A percentile compares a stretch with the other conserved stretches of the same genome.
These are phyloP conservation scores for Yamadazyma laniorum DNA, from an alignment of 805 yeast species.

Conservation along the genomic window DNA sequence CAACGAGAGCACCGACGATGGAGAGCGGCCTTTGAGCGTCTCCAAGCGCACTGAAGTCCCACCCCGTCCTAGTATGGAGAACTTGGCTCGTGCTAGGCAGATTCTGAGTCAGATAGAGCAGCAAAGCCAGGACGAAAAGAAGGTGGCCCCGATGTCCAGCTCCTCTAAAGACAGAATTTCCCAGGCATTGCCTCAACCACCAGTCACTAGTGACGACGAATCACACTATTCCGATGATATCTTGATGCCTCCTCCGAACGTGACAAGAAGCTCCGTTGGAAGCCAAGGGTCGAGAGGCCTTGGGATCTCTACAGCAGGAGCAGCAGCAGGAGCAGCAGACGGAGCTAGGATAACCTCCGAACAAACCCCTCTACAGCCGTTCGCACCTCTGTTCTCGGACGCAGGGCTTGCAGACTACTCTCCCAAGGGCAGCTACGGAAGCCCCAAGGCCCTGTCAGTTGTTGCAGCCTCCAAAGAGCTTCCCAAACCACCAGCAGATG, in stretches of 20 bases:
- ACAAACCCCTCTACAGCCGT: not conserved
- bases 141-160: not conserved
- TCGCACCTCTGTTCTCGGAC: not conserved
- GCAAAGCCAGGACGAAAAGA: not conserved
- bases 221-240: conserved; percentile 12
- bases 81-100: conserved; percentile 23
- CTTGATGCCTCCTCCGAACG: not conserved
- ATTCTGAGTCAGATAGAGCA: conserved; percentile 17
- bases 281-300: not conserved
- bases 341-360: not conserved
- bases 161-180: conserved; percentile 7
- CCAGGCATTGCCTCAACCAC: conserved; percentile 15
- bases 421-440: conserved; percentile 3
- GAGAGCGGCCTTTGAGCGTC: conserved; percentile 1
- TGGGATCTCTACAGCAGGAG: not conserved
- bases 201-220: conserved; percentile 9
- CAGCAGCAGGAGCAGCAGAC: not conserved
- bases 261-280: not conserved
- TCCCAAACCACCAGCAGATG: conserved; percentile 4
- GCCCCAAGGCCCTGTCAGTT: conserved; percentile 9
- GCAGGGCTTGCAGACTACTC: conserved; percentile 2
- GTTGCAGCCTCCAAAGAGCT: conserved; percentile 13
- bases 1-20: not conserved
- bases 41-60: conserved; percentile 14
- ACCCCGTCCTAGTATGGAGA: conserved; percentile 26